phyloP scores from a whole-genome alignment of 352 stramenopile species.

The Phytophthora litchii region DNA sequence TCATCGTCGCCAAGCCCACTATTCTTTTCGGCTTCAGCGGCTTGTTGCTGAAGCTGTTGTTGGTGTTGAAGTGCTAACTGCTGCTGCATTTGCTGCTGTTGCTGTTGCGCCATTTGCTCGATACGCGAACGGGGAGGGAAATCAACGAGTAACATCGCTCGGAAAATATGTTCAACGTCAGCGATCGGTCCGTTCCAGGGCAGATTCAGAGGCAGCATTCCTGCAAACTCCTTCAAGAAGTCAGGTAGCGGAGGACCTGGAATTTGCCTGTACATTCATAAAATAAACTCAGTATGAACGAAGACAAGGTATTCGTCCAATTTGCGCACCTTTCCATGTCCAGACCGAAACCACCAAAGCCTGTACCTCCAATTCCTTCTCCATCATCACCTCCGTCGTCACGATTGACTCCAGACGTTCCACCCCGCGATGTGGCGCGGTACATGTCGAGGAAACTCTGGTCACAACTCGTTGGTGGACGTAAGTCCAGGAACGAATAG shows the following conservation, averaged over 20 bases:
- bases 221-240: conserved; percentile 86
- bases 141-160: conserved; percentile 82
- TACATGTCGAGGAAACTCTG: conserved; percentile 87
- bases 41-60: conserved; percentile 60
- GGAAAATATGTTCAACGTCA: conserved; percentile 87
- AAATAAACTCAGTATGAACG: conserved; percentile 6
- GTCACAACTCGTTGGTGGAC: conserved; percentile 59
- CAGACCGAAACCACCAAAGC: conserved; percentile 33
- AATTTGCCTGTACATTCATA: conserved; percentile 50
- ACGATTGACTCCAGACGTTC: conserved; percentile 21
- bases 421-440: conserved; percentile 41
- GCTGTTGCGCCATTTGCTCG: conserved; percentile 71
- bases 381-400: conserved; percentile 22
- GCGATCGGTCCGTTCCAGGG: conserved; percentile 89
- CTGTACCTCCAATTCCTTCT: conserved; percentile 29
- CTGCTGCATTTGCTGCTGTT: conserved; percentile 69
- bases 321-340: conserved; percentile 54
- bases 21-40: conserved; percentile 50
- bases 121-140: conserved; percentile 77
- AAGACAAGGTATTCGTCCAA: neutral
- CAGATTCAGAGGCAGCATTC: conserved; percentile 77
- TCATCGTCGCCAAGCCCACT: conserved; percentile 51
- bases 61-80: conserved; percentile 59
- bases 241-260: conserved; percentile 80
- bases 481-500: conserved; percentile 83